Evolutionary conservation across 352 stramenopile genomes (phyloP), one percentile per base, ranked within the genome.

Genomic region (Phytophthora agathidicida): DNA sequence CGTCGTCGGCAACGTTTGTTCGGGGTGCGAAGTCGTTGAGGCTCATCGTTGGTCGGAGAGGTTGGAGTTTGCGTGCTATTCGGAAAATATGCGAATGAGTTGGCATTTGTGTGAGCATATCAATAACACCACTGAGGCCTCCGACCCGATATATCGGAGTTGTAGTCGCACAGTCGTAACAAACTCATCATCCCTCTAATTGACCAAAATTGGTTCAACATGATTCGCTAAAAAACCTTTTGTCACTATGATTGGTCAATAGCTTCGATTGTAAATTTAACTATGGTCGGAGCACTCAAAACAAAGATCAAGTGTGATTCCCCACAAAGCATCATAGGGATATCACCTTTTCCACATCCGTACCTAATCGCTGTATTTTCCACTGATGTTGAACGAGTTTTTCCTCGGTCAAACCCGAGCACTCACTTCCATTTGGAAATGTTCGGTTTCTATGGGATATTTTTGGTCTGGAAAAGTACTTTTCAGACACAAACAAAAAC

Each of bases 1-100:
- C n/a, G 23, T 36, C 31, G 7, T 37, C 30, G 4, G 44, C 62
- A 9, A 44, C 45, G 26, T 73, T 73, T n/a, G 65, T 73, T 3
- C 14, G 31, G 14, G 59, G 46, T 30, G 52, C 45, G 17, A 61
- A 41, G 51, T 65, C 31, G 27, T 39, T 60, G 2, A 61, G 47
- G 10, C 60, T 64, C 50, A 70, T 73, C 16, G 28, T 36, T 22
- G 3, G 36, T 46, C 44, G 50, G 49, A 54, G 38, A 32, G 16
- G 48, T 52, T 36, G 55, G 42, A 35, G 37, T 14, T 60, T 52
- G n/a, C 4, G 28, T 45, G 39, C 39, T 49, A 56, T 57, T 51
- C 3, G 24, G 2, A 24, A 42, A 42, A 42, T 42, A 62, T 37
- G 42, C 8, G 19, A 46, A 62, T 62, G 53, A 45, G 17, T 33